These are phyloP conservation scores for Pythium plurisporium DNA, from an alignment of 352 stramenopile genomes.

Conservation along the genomic window DNA sequence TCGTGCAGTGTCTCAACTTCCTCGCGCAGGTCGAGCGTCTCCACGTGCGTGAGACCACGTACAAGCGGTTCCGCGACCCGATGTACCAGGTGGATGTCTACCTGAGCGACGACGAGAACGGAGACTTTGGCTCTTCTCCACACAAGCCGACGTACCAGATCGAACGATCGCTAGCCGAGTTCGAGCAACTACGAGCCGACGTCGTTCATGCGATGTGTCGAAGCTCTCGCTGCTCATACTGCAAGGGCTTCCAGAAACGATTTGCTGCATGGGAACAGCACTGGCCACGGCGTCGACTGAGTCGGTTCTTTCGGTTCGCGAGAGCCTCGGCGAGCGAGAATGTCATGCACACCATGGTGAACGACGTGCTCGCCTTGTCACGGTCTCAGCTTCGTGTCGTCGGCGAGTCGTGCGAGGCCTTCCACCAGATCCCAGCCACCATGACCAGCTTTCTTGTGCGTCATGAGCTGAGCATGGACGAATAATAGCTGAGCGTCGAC, in stretches of 20 bases:
- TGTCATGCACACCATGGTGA: conserved; percentile 5
- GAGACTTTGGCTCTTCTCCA: neutral
- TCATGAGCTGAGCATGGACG: conserved; percentile 21
- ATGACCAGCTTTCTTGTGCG: conserved; percentile 19
- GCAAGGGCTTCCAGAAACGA: neutral
- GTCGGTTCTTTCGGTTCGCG: conserved; percentile 4
- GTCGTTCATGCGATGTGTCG: neutral
- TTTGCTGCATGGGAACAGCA: conserved; percentile 9
- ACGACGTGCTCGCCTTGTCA: conserved; percentile 3
- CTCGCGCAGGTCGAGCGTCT: conserved; percentile 18
- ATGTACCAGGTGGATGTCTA: conserved; percentile 16
- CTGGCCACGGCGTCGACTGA: conserved; percentile 2
- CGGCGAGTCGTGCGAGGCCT: neutral
- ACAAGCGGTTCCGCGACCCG: conserved; percentile 5
- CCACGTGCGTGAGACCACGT: neutral
- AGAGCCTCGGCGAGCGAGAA: neutral
- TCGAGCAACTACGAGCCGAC: conserved; percentile 13
- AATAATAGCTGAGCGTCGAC: neutral
- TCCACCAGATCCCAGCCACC: conserved; percentile 4
- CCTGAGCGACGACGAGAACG: conserved; percentile 11
- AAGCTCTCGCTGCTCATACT: conserved; percentile 6
- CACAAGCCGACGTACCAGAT: conserved; percentile 17
- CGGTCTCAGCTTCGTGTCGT: neutral
- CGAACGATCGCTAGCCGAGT: conserved; percentile 14
- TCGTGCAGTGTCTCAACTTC: conserved; percentile 22